Evolutionary conservation across 2,329 filamentous ascomycete genomes (phyloP), one percentile per base, ranked within the genome.

Genomic region (Pseudogymnoascus sp.): DNA sequence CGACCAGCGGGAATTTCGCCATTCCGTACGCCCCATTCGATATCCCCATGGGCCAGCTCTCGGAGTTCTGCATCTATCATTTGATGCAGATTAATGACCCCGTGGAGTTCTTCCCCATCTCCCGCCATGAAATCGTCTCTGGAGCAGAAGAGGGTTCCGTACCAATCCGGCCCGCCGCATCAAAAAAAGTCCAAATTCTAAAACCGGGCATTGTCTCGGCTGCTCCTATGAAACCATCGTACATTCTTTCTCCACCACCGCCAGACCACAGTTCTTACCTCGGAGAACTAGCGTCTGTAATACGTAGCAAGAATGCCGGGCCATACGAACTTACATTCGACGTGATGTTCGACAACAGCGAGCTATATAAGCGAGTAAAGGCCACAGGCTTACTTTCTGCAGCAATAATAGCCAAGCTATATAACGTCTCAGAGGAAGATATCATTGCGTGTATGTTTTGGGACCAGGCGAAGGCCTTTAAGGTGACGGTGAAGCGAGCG

Each of bases 251-350:
- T 26, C 62, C 65, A 7, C 38, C 59, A 38, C 59, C 59, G 17
- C 46, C 60, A 53, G 29, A 63, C 33, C 63, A 64, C 31, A 65
- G 64, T 10, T 59, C 23, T 31, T 59, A 59, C 50, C 66, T 75
- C 13, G 60, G 65, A 4, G 76, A 79, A 29, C 59, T 81, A 3
- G 76, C 78, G 0, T 72, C 71, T 2, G 73, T 80, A 1, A 67
- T 82, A 0, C 75, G 81, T 0, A 80, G 78, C 13, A 84, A 83
- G 67, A 83, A 82, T 50, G 73, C 79, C 0, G 80, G 80, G 0
- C 80, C 81, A 0, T 83, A 75, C 64, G 80, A 83, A 65, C 73
- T 83, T 29, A 83, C 81, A 0, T 75, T 83, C 26, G 81, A 83
- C 63, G 73, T 81, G 37, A 78, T 83, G 61, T 83, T 83, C 67